Conservation (phyloP, 768 basidiomycete genomes). For the Exsudoporus frostii region DNA sequence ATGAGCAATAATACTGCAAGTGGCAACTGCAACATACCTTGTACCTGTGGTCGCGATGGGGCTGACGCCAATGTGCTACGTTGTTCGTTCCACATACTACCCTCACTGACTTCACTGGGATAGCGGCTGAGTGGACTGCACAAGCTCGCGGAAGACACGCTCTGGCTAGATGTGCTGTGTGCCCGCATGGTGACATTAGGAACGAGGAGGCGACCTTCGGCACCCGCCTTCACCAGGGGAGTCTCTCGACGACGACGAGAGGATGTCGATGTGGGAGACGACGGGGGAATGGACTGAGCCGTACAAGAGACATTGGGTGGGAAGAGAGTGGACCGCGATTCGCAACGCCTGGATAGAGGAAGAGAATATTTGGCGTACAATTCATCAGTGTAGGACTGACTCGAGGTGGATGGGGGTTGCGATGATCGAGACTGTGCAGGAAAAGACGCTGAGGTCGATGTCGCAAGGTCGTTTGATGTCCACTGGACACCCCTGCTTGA, state of each 20-base stretch:
- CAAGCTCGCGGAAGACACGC: slow-evolving; percentile 24
- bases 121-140: slow-evolving; percentile 40
- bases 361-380: slow-evolving; percentile 54
- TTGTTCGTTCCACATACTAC: slow-evolving; percentile 30
- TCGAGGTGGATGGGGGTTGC: slow-evolving; percentile 27
- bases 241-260: slow-evolving; percentile 45
- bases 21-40: slow-evolving; percentile 42
- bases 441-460: slow-evolving; percentile 25
- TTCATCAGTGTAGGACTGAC: slow-evolving; percentile 40
- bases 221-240: slow-evolving; percentile 53
- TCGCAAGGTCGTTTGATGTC: slow-evolving; percentile 35
- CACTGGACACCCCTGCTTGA: slow-evolving; percentile 52
- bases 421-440: slow-evolving; percentile 21
- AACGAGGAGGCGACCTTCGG: slow-evolving; percentile 62
- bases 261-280: slow-evolving; percentile 35
- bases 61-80: slow-evolving; percentile 22
- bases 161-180: slow-evolving; percentile 35
- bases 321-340: slow-evolving; percentile 45
- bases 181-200: slow-evolving; percentile 39
- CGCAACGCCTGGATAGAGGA: slow-evolving; percentile 53
- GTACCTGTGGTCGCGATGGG: slow-evolving; percentile 41
- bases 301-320: slow-evolving; percentile 34
- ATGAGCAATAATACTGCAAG: slow-evolving; percentile 8
- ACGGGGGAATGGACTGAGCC: slow-evolving; percentile 35
- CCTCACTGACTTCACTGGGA: slow-evolving; percentile 39